Conservation (phyloP, 768 basidiomycete species). For the Mycena pura region DNA sequence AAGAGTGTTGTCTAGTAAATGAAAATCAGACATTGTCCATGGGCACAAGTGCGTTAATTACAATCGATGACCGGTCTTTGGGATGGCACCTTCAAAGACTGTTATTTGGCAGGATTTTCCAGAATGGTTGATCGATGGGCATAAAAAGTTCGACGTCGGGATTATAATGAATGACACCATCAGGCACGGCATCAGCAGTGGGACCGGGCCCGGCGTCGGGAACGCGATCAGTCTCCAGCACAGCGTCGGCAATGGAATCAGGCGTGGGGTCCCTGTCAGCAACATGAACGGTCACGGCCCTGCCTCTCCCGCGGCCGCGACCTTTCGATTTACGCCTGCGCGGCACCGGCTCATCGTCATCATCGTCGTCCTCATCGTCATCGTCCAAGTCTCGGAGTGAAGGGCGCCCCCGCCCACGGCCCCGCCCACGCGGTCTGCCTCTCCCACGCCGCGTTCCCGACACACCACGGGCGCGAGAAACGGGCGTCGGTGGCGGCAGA, state of each 20-base stretch:
- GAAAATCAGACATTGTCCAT: conserved; percentile 8
- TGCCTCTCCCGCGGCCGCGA: conserved; percentile 43
- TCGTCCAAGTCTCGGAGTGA: conserved; percentile 25
- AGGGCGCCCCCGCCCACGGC: conserved; percentile 42
- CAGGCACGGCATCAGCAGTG: too few relatives aligned
- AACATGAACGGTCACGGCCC: conserved; percentile 6
- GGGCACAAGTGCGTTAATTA: too few relatives aligned
- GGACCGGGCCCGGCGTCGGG: too few relatives aligned
- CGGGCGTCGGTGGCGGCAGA: conserved; percentile 25
- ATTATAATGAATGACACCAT: too few relatives aligned
- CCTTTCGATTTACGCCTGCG: conserved; percentile 41
- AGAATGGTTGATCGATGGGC: too few relatives aligned
- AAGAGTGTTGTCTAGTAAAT: conserved; percentile 5
- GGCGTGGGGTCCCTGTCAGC: conserved; percentile 39
- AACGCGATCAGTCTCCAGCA: too few relatives aligned
- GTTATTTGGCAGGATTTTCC: too few relatives aligned
- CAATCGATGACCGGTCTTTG: too few relatives aligned
- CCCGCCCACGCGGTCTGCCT: conserved; percentile 41
- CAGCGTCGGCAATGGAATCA: conserved; percentile 17
- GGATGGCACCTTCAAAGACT: too few relatives aligned
- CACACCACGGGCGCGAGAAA: conserved; percentile 24
- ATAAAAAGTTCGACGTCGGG: too few relatives aligned
- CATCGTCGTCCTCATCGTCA: conserved; percentile 23
- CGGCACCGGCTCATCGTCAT: conserved; percentile 15
- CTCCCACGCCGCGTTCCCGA: conserved; percentile 11